Conservation (phyloP, 257 asterid genomes). For the Solanum chilense region DNA sequence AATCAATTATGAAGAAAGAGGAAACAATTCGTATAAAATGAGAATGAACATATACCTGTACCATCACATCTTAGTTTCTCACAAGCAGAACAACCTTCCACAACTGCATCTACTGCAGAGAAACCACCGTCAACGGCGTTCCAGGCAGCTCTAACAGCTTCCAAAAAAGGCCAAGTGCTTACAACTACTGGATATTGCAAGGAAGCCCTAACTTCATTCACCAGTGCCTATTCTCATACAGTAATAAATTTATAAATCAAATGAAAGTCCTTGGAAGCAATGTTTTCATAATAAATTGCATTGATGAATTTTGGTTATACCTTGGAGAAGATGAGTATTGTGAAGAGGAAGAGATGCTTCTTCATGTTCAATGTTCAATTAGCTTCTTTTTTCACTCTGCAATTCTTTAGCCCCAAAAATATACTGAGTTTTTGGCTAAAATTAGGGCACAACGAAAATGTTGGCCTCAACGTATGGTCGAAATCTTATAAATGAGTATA, state of each 20-base stretch:
- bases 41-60: slow-evolving; percentile 45
- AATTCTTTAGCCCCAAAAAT: neutral
- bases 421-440: too few species aligned
- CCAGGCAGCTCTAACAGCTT: slow-evolving; percentile 95
- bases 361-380: neutral
- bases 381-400: neutral
- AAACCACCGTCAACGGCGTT: slow-evolving; percentile 39
- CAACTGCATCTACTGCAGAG: slow-evolving; percentile 79
- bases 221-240: slow-evolving; percentile 23
- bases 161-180: slow-evolving; percentile 96
- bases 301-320: neutral
- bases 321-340: slow-evolving; percentile 13
- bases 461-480: too few species aligned
- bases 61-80: slow-evolving; percentile 88
- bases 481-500: too few species aligned
- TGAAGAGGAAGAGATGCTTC: neutral
- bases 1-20: neutral
- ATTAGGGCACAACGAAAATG: too few species aligned
- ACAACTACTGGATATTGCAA: slow-evolving; percentile 60
- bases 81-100: slow-evolving; percentile 86
- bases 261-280: neutral
- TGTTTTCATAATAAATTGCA: neutral
- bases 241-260: neutral
- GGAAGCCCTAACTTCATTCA: slow-evolving; percentile 26
- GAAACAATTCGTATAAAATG: neutral